phyloP scores from a whole-genome alignment of 257 asterid species.

The Nicotiana undulata region DNA sequence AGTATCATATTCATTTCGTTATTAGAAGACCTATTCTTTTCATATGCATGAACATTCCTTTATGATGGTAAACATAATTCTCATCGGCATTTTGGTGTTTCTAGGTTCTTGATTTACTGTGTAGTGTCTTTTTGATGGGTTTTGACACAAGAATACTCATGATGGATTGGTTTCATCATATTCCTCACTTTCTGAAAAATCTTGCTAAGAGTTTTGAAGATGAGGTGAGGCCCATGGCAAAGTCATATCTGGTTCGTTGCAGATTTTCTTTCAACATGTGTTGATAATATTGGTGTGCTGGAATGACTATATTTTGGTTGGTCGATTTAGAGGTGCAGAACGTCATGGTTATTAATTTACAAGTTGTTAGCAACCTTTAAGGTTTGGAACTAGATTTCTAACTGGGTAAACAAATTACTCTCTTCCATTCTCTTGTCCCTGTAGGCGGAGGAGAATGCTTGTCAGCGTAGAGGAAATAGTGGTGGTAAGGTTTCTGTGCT shows the following conservation, averaged over 20 bases:
- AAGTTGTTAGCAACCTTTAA: background rate
- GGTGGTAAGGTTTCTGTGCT: background rate
- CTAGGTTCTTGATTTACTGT: background rate
- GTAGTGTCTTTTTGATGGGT: background rate
- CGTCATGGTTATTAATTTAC: background rate
- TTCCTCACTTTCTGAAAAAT: background rate
- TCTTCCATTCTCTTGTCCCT: background rate
- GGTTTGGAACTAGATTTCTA: background rate
- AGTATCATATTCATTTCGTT: background rate
- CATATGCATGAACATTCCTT: background rate
- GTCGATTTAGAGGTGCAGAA: background rate
- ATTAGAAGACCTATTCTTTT: background rate
- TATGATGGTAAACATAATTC: background rate
- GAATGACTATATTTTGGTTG: background rate
- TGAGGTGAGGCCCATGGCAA: background rate
- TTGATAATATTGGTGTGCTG: background rate
- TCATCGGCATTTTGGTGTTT: background rate
- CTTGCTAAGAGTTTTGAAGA: background rate
- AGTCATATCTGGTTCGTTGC: background rate
- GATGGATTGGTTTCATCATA: background rate
- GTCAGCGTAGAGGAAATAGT: background rate
- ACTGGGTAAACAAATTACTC: background rate
- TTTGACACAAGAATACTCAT: background rate
- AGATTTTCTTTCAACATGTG: background rate
- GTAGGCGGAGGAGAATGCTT: background rate